These are phyloP conservation scores for Fraxinus platypoda DNA, from an alignment of 305 asterid genomes.

Conservation along the genomic window DNA sequence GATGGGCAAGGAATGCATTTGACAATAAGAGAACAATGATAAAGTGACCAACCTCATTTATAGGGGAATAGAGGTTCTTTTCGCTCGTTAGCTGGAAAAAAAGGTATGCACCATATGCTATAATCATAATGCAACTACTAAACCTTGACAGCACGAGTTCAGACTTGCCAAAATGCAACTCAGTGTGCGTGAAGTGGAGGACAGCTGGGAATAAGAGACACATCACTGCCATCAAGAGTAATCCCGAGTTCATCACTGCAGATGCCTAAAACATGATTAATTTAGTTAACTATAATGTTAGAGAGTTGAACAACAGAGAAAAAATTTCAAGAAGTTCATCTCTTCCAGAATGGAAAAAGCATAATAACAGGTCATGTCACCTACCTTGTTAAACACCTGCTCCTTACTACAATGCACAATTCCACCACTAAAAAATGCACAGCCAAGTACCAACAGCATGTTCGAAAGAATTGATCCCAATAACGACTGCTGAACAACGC, in stretches of 20 bases:
- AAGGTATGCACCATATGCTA: slow-evolving; percentile 66
- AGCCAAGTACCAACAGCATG: slow-evolving; percentile 79
- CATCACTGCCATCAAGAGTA: slow-evolving; percentile 90
- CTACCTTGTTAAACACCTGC: slow-evolving; percentile 72
- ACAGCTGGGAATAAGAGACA: slow-evolving; percentile 74
- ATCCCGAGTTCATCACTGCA: slow-evolving; percentile 71
- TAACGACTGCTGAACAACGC: slow-evolving; percentile 79
- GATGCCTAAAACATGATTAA: slow-evolving; percentile 41
- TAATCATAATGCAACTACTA: slow-evolving; percentile 83
- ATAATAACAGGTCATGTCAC: slow-evolving; percentile 13
- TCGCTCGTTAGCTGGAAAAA: slow-evolving; percentile 71
- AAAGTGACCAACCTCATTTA: slow-evolving; percentile 50
- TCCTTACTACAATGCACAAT: slow-evolving; percentile 56
- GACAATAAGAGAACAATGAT: background rate
- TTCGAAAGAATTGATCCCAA: slow-evolving; percentile 80
- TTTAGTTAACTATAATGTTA: slow-evolving; percentile 16
- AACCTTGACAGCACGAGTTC: slow-evolving; percentile 83
- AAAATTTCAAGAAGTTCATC: background rate
- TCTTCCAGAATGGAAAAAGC: background rate
- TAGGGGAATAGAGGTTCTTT: slow-evolving; percentile 47
- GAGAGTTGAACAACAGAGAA: background rate
- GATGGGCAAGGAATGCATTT: background rate
- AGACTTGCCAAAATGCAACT: slow-evolving; percentile 73
- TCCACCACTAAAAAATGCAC: slow-evolving; percentile 83
- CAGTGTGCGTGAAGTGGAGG: slow-evolving; percentile 74